A percentile compares a stretch with the other conserved stretches of the same genome.
phyloP scores from a whole-genome alignment of 2,329 filamentous ascomycete genomes.

The Alternaria solani region DNA sequence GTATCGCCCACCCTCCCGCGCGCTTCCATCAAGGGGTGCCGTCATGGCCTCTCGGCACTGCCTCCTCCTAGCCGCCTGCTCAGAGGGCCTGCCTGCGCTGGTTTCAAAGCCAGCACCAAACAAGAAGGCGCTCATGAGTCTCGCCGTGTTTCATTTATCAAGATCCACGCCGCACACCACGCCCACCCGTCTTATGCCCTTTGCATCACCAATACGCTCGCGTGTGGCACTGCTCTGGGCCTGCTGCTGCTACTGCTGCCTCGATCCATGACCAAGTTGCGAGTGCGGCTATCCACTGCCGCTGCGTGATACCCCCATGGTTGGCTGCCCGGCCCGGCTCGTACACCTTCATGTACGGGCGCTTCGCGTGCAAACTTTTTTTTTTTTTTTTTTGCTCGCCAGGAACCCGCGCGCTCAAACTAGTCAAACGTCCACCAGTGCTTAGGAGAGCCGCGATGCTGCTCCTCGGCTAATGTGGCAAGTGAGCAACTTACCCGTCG shows the following conservation, averaged over 20 bases:
- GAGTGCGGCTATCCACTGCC: slow-evolving; percentile 2
- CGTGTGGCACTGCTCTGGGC: slow-evolving; percentile 3
- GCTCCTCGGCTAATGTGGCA: slow-evolving; percentile 27
- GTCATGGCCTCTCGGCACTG: slow-evolving; percentile 27
- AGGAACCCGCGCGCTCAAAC: slow-evolving; percentile 18
- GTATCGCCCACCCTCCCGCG: slow-evolving; percentile 39
- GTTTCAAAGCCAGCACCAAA: slow-evolving; percentile 32
- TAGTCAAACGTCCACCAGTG: slow-evolving; percentile 7
- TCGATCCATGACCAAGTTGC: slow-evolving; percentile 10
- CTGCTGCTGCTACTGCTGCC: neutral
- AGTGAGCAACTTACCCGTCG: slow-evolving; percentile 24
- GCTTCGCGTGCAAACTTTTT: slow-evolving; percentile 15
- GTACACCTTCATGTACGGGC: slow-evolving; percentile 15
- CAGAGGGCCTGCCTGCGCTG: slow-evolving; percentile 19
- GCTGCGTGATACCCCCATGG: slow-evolving; percentile 16
- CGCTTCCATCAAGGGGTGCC: slow-evolving; percentile 25
- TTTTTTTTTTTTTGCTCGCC: slow-evolving; percentile 7
- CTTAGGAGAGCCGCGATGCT: slow-evolving; percentile 21
- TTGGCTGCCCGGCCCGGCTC: slow-evolving; percentile 34
- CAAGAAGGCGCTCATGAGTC: slow-evolving; percentile 33
- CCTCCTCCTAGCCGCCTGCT: slow-evolving; percentile 38
- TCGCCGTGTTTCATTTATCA: slow-evolving; percentile 35
- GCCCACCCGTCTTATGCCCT: slow-evolving; percentile 11
- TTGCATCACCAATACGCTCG: slow-evolving; percentile 13
- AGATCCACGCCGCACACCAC: slow-evolving; percentile 26